Base-by-base conservation (phyloP, 2,329 filamentous ascomycete species). In the Albifimbria verrucaria region DNA sequence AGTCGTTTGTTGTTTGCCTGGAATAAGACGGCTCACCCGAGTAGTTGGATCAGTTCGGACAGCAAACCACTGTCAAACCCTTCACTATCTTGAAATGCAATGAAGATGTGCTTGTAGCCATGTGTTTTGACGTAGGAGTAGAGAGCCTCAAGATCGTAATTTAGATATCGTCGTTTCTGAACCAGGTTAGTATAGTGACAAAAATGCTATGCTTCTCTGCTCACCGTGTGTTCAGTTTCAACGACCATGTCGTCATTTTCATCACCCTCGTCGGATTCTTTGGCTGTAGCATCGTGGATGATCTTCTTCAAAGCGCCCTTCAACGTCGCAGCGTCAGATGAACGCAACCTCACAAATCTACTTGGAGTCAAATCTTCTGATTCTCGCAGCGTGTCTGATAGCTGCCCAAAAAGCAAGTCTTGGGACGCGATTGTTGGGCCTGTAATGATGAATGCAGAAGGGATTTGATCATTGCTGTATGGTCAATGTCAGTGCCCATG, bases 81-180 rank as follows among this genome's bases (percentile, higher is more conserved):
- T 69, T 94, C 90, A 57, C 88, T 91, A 63, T 94, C 90, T 66
- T 92, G 87, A 54, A 94, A 85, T 0, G 87, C 84, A 48, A 95
- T 75, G 49, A 90, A 79, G 10, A 93, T 80, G 59, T 84, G 83
- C 41, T 79, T 70, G 25, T 78, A 79, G 22, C 70, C 67, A 36
- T 80, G 78, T 9, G 76, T 72, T 54, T 76, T 77, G 15, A 85
- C 75, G 67, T 81, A 85, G 23, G 81, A 77, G 55, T 85, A 73
- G 25, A 94, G 70, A 22, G 88, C 83, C 61, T 89, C 86, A 17
- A 94, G 77, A 63, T 94, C 90, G 65, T 93, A 94, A 61, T 90
- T 87, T 2, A 93, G 78, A 54, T 89, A 81, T 66, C 82, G 85
- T 28, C 81, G 80, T 2, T 82, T 83, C 77, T 86, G 61, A 57